Percentiles rank a stretch among this genome's conserved stretches.
Conservation (phyloP, 805 yeast genomes). For the Metschnikowia sp. region DNA sequence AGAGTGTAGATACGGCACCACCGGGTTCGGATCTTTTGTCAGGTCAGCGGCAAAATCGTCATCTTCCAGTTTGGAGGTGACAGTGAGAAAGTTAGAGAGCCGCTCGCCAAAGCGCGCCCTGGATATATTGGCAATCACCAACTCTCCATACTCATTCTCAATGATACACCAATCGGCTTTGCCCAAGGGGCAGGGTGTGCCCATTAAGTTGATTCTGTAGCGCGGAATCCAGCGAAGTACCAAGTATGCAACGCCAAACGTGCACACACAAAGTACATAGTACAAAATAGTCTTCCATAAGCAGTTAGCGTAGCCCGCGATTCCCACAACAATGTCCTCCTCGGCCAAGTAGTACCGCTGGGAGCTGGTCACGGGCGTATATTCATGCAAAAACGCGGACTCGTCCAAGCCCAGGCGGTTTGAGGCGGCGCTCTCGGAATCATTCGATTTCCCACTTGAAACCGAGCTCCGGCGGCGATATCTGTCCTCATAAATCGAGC, state of each 20-base stretch:
- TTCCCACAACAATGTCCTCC: constrained; percentile 90
- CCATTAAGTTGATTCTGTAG: constrained; percentile 64
- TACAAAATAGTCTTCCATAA: constrained; percentile 45
- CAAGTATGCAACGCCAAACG: constrained; percentile 73
- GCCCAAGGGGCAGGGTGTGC: constrained; percentile 65
- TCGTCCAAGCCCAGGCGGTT: constrained; percentile 6
- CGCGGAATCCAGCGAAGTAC: constrained; percentile 84
- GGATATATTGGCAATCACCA: constrained; percentile 54
- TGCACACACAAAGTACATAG: constrained; percentile 49
- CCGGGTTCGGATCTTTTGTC: constrained; percentile 49
- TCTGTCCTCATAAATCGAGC: constrained; percentile 22
- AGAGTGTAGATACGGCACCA: constrained; percentile 64
- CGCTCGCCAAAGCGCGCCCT: constrained; percentile 67
- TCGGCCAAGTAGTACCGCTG: constrained; percentile 93
- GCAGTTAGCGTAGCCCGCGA: constrained; percentile 79
- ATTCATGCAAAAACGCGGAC: constrained; percentile 11
- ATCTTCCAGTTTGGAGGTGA: constrained; percentile 22
- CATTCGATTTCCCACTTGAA: constrained; percentile 6
- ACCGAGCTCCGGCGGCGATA: constrained; percentile 24
- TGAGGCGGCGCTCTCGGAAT: constrained; percentile 7
- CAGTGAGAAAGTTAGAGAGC: constrained; percentile 61
- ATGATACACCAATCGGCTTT: constrained; percentile 89
- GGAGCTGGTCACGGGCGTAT: constrained; percentile 39
- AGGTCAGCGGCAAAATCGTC: constrained; percentile 20
- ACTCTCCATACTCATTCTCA: constrained; percentile 91